Conservation (phyloP, 768 basidiomycete genomes). For the Sporobolomyces phaffii region DNA sequence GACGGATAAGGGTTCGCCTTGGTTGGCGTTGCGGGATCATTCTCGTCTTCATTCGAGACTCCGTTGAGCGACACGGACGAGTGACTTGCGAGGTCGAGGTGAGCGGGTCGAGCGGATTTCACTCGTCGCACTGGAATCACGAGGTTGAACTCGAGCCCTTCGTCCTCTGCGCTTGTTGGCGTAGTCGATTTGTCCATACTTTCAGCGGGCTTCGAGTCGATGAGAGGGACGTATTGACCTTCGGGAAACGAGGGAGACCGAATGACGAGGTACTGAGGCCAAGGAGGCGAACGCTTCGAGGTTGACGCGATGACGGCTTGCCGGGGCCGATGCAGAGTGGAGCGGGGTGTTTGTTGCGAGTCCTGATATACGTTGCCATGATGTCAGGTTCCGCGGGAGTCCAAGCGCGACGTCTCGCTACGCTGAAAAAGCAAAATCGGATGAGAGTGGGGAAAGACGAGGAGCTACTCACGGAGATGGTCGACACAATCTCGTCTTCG, state of each 20-base stretch:
- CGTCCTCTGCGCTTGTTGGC: neutral
- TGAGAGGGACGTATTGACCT: constrained; percentile 5
- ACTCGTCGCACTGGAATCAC: neutral
- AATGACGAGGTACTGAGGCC: constrained; percentile 20
- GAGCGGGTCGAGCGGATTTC: neutral
- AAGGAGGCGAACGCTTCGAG: neutral
- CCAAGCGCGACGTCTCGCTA: neutral
- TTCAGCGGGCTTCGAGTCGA: no score
- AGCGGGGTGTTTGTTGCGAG: constrained; percentile 15
- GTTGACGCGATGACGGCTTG: neutral
- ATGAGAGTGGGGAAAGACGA: no score
- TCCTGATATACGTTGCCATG: no score
- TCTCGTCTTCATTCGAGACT: neutral
- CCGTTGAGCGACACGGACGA: neutral
- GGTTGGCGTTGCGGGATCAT: neutral
- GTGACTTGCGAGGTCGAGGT: neutral
- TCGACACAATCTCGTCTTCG: constrained; percentile 27
- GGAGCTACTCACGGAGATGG: constrained; percentile 12
- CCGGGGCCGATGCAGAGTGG: constrained; percentile 1
- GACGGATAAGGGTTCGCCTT: neutral
- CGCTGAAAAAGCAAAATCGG: no score
- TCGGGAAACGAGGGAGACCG: neutral
- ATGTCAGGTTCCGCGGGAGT: no score
- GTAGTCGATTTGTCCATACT: no score
- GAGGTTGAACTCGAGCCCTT: neutral